Percentiles rank a stretch among this genome's conserved stretches.
Conservation (phyloP, 2,329 filamentous ascomycete species). For the Cordyceps cicadae region DNA sequence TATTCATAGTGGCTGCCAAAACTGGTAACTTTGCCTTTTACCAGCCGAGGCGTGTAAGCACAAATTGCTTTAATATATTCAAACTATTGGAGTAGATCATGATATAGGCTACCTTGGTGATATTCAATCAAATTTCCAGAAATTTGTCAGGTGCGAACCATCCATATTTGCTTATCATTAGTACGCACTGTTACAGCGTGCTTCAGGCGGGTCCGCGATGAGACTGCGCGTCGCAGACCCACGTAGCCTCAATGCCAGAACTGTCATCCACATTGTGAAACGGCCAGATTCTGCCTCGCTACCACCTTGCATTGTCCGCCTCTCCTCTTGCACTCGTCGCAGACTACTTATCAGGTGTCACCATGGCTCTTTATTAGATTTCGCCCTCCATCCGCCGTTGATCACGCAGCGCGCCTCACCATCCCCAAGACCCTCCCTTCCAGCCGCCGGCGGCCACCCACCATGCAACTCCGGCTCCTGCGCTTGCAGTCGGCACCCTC, state of each 20-base stretch:
- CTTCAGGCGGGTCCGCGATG: background rate
- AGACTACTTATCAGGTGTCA: background rate
- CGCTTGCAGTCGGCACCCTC: constrained; percentile 67
- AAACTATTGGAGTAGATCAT: too few relatives aligned
- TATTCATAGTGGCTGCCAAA: background rate
- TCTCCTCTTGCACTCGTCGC: background rate
- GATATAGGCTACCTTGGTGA: too few relatives aligned
- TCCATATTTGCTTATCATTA: background rate
- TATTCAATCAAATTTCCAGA: background rate
- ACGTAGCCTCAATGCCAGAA: background rate
- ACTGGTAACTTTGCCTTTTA: background rate
- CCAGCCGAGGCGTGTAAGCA: too few relatives aligned
- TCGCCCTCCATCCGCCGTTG: background rate
- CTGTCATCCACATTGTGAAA: constrained; percentile 6
- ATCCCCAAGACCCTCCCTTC: background rate
- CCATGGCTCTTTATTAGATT: background rate
- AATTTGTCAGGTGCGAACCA: too few relatives aligned
- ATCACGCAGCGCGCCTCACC: background rate
- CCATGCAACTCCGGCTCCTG: constrained; percentile 56
- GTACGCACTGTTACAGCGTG: background rate
- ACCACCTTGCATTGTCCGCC: background rate
- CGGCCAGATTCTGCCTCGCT: background rate
- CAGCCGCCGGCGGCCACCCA: constrained; percentile 15
- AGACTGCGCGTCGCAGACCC: constrained; percentile 1
- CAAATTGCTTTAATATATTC: too few relatives aligned